Percentiles rank a stretch among this genome's conserved stretches.
Conservation (phyloP, 176 grass and related monocot species). For the Guadua angustifolia region DNA sequence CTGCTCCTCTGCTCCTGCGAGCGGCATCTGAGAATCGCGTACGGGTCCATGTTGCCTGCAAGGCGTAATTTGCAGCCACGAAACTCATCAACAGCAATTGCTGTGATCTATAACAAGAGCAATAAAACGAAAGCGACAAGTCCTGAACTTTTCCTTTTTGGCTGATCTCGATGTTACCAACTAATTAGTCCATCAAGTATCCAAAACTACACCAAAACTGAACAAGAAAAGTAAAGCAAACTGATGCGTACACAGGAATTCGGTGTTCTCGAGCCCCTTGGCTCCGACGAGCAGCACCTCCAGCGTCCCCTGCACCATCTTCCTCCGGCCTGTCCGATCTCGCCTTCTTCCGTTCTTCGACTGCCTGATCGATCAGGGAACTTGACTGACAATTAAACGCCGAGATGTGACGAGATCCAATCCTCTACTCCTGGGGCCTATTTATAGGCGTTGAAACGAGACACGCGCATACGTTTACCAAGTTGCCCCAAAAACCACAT, state of each 20-base stretch:
- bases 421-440: neutral
- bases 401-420: conserved; percentile 28
- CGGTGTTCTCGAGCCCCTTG: conserved; percentile 85
- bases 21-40: conserved; percentile 63
- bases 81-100: neutral
- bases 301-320: conserved; percentile 75
- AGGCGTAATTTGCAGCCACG: neutral
- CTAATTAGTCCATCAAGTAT: neutral
- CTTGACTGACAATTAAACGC: neutral
- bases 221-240: neutral
- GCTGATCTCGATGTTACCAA: neutral
- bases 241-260: conserved; percentile 65
- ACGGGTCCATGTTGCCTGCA: conserved; percentile 88
- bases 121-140: neutral
- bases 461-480: neutral
- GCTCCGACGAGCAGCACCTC: conserved; percentile 87
- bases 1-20: conserved; percentile 80
- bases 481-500: neutral
- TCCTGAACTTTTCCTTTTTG: neutral
- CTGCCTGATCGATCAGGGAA: conserved; percentile 1
- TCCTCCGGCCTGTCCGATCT: neutral
- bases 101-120: neutral
- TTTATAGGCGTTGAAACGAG: conserved; percentile 26
- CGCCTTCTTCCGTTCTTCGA: neutral
- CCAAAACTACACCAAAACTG: neutral